A percentile compares a stretch with the other conserved stretches of the same genome.
phyloP scores from a whole-genome alignment of 2,329 filamentous ascomycete species.

The Plenodomus biglobosus region DNA sequence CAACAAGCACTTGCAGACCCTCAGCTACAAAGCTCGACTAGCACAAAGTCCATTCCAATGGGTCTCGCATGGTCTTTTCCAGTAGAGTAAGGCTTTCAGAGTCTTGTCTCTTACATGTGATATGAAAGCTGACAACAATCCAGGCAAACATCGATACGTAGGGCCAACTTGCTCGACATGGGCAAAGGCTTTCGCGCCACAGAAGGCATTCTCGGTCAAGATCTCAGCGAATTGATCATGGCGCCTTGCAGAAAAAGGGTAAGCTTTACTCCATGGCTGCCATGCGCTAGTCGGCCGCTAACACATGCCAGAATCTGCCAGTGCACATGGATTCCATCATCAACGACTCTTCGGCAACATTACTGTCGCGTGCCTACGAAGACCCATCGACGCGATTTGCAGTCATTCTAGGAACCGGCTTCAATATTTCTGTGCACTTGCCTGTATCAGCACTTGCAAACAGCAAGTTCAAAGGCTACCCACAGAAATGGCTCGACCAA shows the following conservation, averaged over 20 bases:
- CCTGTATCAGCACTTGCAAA: constrained; percentile 57
- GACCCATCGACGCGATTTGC: constrained; percentile 63
- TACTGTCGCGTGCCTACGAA: constrained; percentile 64
- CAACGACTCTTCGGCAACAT: constrained; percentile 64
- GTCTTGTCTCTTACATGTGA: background rate
- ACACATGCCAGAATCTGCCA: constrained; percentile 50
- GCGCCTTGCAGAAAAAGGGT: constrained; percentile 57
- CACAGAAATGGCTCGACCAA: constrained; percentile 57
- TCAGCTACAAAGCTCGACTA: constrained; percentile 43
- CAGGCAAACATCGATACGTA: constrained; percentile 60
- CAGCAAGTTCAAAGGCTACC: constrained; percentile 59
- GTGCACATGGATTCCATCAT: constrained; percentile 64
- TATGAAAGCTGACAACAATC: constrained; percentile 14
- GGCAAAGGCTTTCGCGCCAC: constrained; percentile 66
- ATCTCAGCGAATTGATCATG: constrained; percentile 62
- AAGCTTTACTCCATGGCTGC: constrained; percentile 14
- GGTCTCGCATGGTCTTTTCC: constrained; percentile 69
- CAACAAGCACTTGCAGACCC: constrained; percentile 53
- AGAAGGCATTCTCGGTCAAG: constrained; percentile 60
- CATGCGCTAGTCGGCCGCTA: constrained; percentile 12
- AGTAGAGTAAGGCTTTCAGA: constrained; percentile 51
- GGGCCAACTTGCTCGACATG: constrained; percentile 62
- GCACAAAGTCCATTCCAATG: constrained; percentile 53
- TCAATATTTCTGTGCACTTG: constrained; percentile 65
- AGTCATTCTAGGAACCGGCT: constrained; percentile 65